These are phyloP conservation scores for Polyporus arcularius DNA, from an alignment of 768 basidiomycete species.

Conservation along the genomic window DNA sequence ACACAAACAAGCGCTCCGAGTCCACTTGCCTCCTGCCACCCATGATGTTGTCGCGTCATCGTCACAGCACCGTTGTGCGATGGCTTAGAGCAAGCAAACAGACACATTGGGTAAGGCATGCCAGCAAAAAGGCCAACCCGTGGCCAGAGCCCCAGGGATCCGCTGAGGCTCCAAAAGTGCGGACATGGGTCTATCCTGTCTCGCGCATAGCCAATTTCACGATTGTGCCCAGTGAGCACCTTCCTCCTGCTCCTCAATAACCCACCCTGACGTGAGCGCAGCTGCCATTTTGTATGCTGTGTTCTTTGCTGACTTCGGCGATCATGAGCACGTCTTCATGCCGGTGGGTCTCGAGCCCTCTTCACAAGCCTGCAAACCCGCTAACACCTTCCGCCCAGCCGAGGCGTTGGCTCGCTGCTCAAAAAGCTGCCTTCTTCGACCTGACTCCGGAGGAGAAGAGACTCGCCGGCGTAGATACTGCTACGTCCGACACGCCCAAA, in stretches of 20 bases:
- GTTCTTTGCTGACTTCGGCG: slow-evolving; percentile 68
- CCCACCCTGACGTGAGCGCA: slow-evolving; percentile 27
- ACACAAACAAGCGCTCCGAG: not conserved
- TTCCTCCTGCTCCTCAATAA: not conserved
- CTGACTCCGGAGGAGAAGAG: slow-evolving; percentile 59
- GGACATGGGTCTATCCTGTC: slow-evolving; percentile 32
- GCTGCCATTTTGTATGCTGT: slow-evolving; percentile 56
- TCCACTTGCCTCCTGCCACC: not conserved
- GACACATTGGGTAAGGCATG: not conserved
- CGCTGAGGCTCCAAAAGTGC: slow-evolving; percentile 5
- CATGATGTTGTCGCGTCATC: not conserved
- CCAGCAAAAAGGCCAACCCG: slow-evolving; percentile 8
- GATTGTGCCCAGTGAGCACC: slow-evolving; percentile 53
- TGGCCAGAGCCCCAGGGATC: slow-evolving; percentile 6
- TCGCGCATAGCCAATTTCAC: slow-evolving; percentile 54
- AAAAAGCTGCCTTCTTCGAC: slow-evolving; percentile 55
- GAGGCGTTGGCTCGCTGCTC: slow-evolving; percentile 56
- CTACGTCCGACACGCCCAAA: not conserved
- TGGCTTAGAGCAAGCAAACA: not conserved
- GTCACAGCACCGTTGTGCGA: too few relatives aligned
- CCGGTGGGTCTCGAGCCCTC: slow-evolving; percentile 46
- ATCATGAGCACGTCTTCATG: slow-evolving; percentile 70
- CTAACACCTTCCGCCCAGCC: slow-evolving; percentile 37
- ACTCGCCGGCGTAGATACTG: slow-evolving; percentile 28
- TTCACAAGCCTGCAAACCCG: not conserved